Base-by-base conservation (phyloP, 192 early-diverging fungal genomes). In the Pilaira anomala region DNA sequence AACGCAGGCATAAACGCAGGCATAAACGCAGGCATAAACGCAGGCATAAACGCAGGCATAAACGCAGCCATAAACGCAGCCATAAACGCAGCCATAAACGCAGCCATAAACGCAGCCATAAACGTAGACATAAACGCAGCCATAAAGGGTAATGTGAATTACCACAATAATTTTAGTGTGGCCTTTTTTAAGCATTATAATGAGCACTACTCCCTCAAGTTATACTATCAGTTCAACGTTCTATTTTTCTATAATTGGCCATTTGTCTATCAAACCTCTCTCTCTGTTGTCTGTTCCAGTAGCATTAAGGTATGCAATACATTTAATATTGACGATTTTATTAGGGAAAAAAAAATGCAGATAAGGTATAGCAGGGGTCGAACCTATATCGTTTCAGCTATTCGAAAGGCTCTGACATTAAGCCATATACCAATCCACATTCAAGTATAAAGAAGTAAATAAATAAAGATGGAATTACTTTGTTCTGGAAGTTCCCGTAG, bases 181-280 rank as follows among this genome's bases (percentile, higher is more conserved):
- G 24, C 49, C 24, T 51, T 51, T 51, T 51, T 51, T 51, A 51
- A 51, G 49, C 49, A 51, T 51, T 51, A 51, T 51, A 28, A 51
- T 51, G 49, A 51, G 49, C 24, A 51, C 49, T 51, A 51, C 49
- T 51, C 49, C 49, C 49, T 51, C 49, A 51, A 40, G 39, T 40
- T 40, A 40, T 51, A 51, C 49, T 51, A 51, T 51, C 49, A 28
- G 49, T 51, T 51, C 24, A 51, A 51, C 24, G 49, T 51, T 51
- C 49, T 51, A 51, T 51, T 51, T 51, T 51, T 51, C 49, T 51
- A 51, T 51, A 51, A 51, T 51, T 51, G 21, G 49, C 25, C 25
- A 51, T 51, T 51, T 51, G 49, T 51, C 49, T 51, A 22, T 51
- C 25, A 51, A 51, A 26, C 49, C 24, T 51, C 49, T 51, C n/a